These are phyloP conservation scores for Drosera spatulata DNA, from an alignment of 179 eudicot genomes.

Conservation along the genomic window DNA sequence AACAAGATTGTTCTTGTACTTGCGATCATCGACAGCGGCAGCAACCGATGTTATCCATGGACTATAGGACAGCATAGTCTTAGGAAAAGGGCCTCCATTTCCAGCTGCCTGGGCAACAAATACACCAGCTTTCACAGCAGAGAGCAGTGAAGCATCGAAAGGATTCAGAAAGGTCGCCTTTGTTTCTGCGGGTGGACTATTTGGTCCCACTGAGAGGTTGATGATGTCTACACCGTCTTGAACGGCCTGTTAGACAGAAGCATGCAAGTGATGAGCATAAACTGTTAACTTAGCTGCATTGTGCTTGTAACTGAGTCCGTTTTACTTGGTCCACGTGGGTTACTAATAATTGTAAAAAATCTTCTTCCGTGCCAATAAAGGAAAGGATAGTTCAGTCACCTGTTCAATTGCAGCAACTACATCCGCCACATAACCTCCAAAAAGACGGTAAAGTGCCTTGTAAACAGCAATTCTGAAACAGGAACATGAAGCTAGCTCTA, in stretches of 20 bases:
- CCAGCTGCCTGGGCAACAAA: slow-evolving; percentile 96
- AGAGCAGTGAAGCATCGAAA: slow-evolving; percentile 71
- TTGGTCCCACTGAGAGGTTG: slow-evolving; percentile 87
- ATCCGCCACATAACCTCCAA: slow-evolving; percentile 93
- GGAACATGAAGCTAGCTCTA: background rate
- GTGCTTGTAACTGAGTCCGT: background rate
- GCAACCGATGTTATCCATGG: slow-evolving; percentile 92
- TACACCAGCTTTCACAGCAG: slow-evolving; percentile 85
- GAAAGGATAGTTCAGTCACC: slow-evolving; percentile 20
- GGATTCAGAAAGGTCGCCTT: slow-evolving; percentile 80
- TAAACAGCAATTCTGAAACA: slow-evolving; percentile 74
- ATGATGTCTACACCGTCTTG: slow-evolving; percentile 91
- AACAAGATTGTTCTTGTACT: slow-evolving; percentile 72
- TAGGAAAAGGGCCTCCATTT: slow-evolving; percentile 91
- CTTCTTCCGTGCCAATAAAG: background rate
- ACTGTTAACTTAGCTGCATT: background rate
- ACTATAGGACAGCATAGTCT: slow-evolving; percentile 74
- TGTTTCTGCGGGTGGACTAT: slow-evolving; percentile 82
- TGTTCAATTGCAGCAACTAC: slow-evolving; percentile 88
- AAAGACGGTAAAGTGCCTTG: slow-evolving; percentile 85
- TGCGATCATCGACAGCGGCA: slow-evolving; percentile 88
- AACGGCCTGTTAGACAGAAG: slow-evolving; percentile 60
- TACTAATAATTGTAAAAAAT: background rate
- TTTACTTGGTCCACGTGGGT: background rate
- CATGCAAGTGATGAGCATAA: slow-evolving; percentile 8